Evolutionary conservation across 768 basidiomycete genomes (phyloP).

Genomic region (Lentinula raphanica): DNA sequence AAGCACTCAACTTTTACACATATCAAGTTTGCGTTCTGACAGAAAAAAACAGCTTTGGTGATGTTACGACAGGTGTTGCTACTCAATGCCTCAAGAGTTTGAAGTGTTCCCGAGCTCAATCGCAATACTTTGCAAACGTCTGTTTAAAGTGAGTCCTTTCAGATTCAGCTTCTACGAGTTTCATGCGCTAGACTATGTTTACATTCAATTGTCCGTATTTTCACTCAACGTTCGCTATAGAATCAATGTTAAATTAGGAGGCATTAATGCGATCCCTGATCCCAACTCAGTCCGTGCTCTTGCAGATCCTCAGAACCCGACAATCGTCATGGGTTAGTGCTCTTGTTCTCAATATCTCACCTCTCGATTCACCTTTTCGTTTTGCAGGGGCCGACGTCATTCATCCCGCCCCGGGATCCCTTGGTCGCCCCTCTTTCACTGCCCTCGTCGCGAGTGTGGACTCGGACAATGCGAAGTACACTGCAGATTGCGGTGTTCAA

Average conservation of each 20-base stretch:
- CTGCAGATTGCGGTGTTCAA: constrained; percentile 58
- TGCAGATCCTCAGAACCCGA: constrained; percentile 67
- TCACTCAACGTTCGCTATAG: too few species aligned
- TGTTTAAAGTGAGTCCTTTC: constrained; percentile 71
- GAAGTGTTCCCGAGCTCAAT: constrained; percentile 63
- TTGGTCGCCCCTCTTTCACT: constrained; percentile 78
- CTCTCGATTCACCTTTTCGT: not conserved
- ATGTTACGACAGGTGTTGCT: constrained; percentile 66
- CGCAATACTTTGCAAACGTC: constrained; percentile 80
- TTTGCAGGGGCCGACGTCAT: constrained; percentile 72
- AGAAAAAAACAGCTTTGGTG: constrained; percentile 76
- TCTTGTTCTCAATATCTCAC: not conserved
- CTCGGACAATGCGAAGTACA: constrained; percentile 67
- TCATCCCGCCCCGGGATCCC: constrained; percentile 75
- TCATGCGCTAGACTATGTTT: too few species aligned
- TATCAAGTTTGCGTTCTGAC: too few species aligned
- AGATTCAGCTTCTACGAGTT: too few species aligned
- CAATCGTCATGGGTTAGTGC: constrained; percentile 67
- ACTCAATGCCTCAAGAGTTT: constrained; percentile 71
- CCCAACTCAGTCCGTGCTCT: constrained; percentile 58
- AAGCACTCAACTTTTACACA: constrained; percentile 20
- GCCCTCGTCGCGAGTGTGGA: constrained; percentile 79
- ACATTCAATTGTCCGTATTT: too few species aligned
- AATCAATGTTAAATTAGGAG: constrained; percentile 81
- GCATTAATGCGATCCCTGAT: constrained; percentile 76